Base-by-base conservation (phyloP, 2,329 filamentous ascomycete genomes). In the Colletotrichum cereale region DNA sequence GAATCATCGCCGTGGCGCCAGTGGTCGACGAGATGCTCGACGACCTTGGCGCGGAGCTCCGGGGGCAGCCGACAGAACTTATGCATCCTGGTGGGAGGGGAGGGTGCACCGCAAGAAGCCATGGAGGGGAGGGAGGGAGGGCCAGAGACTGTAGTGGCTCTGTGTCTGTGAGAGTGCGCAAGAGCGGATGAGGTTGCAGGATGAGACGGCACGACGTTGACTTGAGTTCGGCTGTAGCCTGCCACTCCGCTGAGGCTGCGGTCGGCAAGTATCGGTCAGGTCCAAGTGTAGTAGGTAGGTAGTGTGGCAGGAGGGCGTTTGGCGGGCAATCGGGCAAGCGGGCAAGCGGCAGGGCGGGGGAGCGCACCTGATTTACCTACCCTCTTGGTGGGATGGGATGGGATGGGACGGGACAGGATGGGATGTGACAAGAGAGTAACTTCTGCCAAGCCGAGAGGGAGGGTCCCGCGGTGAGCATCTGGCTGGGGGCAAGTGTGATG, bases 1-100 rank as follows among this genome's bases (percentile, higher is more conserved):
- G 62, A 42, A 11, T 75, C 72, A 21, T 76, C 74, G 21, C 72
- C 63, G 10, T 71, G 52, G 12, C 55, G 40, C 75, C 75, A 76
- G 38, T 52, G 36, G 65, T 73, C 64, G 67, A 76, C 61, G n/a
- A 71, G 67, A 71, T 72, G 31, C 42, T 64, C 55, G 55, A 55
- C 60, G 62, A 74, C 61, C 62, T 67, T 50, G 61, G 62, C 70
- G 65, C 74, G 29, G 73, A 69, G 64, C 73, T 72, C 70, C 48
- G 66, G 55, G 24, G 70, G 70, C 18, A 72, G 67, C 47, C 47
- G 66, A 38, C 63, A 58, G 38, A 72, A 71, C 55, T 24, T 61
- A n/a, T 48, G 47, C 75, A 66, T 72, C 38, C 38, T 66, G 34
- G 40, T 61, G 47, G 50, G 56, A 67, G 24, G 69, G 63, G 42